A percentile compares a stretch with the other conserved stretches of the same genome.
These are phyloP conservation scores for cucumber (Cucumis sativus) DNA, from an alignment of 306 rosid species.

Conservation along the genomic window Cucumber_9930_V3 NC_026657.2:15345001-15345500, in stretches of 20 bases:
- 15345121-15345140: conserved; percentile 91
- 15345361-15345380: too few species aligned
- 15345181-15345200: neutral
- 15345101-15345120: conserved; percentile 99
- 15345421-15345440: neutral
- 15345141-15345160: conserved; percentile 99
- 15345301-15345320: neutral
- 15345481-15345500: too few species aligned
- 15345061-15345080: conserved; percentile 78
- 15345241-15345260: neutral
- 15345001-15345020: neutral
- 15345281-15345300: neutral
- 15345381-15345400: too few species aligned
- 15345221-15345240: conserved; percentile 1
- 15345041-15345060: conserved; percentile 37
- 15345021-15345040: neutral
- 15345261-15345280: neutral
- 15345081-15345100: conserved; percentile 91
- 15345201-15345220: neutral
- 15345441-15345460: neutral
- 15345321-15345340: neutral
- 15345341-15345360: neutral
- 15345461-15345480: too few species aligned
- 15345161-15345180: conserved; percentile 4
- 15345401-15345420: too few species aligned